A percentile compares a stretch with the other conserved stretches of the same genome.
phyloP scores from a whole-genome alignment of 345 rosid genomes.

The Salix viminalis region DNA sequence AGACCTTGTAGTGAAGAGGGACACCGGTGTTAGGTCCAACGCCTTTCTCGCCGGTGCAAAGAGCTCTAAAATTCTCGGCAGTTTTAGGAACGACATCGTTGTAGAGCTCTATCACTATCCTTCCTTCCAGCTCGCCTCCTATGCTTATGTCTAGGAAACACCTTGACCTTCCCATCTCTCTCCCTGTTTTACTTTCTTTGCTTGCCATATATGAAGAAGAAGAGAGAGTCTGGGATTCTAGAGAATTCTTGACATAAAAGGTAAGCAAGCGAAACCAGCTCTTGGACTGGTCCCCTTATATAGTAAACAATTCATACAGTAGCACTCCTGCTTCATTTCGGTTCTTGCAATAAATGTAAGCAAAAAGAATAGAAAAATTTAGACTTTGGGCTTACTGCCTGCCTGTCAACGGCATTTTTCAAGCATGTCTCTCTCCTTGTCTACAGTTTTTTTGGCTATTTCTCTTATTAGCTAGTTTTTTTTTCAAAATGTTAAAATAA shows the following conservation, averaged over 20 bases:
- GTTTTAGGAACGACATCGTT: constrained; percentile 82
- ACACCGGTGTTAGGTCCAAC: constrained; percentile 65
- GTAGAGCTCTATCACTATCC: constrained; percentile 79
- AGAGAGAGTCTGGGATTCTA: background rate
- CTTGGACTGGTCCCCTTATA: background rate
- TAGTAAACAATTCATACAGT: background rate
- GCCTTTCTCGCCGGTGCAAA: constrained; percentile 94
- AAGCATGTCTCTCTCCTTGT: too few species aligned
- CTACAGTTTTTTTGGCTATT: too few species aligned
- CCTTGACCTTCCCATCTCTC: constrained; percentile 53
- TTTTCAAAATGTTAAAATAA: too few species aligned
- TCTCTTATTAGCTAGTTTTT: too few species aligned
- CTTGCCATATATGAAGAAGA: background rate
- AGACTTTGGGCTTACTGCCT: background rate
- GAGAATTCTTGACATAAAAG: background rate
- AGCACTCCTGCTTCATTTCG: background rate
- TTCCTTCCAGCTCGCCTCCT: constrained; percentile 90
- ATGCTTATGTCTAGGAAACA: constrained; percentile 84
- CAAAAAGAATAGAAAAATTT: too few species aligned
- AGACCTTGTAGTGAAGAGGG: constrained; percentile 89
- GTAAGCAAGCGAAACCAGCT: background rate
- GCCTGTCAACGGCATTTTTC: background rate
- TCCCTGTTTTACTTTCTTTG: constrained; percentile 2
- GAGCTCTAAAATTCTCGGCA: constrained; percentile 87
- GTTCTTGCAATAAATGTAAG: background rate